A percentile compares a stretch with the other conserved stretches of the same genome.
Conservation (phyloP, 106 monocot species). For the Acanthochlamys bracteata region DNA sequence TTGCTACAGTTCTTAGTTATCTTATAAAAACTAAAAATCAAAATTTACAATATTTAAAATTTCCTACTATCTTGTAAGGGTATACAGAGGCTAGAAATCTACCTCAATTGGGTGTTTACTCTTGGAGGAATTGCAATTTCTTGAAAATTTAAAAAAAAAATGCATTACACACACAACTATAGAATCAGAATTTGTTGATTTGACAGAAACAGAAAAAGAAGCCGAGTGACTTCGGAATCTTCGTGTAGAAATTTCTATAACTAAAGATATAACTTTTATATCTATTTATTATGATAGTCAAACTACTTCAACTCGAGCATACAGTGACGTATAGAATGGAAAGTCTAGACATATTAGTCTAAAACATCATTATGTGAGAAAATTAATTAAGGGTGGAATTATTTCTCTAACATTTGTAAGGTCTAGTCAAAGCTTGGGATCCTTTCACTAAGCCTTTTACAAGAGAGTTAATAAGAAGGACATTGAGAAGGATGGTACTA, state of each 20-base stretch:
- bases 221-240: neutral
- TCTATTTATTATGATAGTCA: slow-evolving; percentile 9
- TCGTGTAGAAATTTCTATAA: neutral
- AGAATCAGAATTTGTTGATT: neutral
- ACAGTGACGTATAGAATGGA: slow-evolving; percentile 6
- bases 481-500: no score
- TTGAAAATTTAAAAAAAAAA: neutral
- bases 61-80: neutral
- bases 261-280: neutral
- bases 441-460: slow-evolving; percentile 3
- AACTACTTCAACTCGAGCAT: slow-evolving; percentile 1
- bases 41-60: neutral
- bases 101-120: neutral
- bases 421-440: neutral
- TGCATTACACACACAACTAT: neutral
- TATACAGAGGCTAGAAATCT: slow-evolving; percentile 5
- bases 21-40: neutral
- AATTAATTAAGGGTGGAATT: neutral
- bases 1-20: neutral
- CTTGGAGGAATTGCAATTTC: neutral
- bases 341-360: slow-evolving; percentile 13
- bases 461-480: slow-evolving; percentile 2
- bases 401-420: neutral
- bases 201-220: neutral
- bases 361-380: slow-evolving; percentile 6